Evolutionary conservation across 176 grass and related monocot genomes (phyloP), one percentile per base, ranked within the genome.

Genomic region (Stipa capillata): DNA sequence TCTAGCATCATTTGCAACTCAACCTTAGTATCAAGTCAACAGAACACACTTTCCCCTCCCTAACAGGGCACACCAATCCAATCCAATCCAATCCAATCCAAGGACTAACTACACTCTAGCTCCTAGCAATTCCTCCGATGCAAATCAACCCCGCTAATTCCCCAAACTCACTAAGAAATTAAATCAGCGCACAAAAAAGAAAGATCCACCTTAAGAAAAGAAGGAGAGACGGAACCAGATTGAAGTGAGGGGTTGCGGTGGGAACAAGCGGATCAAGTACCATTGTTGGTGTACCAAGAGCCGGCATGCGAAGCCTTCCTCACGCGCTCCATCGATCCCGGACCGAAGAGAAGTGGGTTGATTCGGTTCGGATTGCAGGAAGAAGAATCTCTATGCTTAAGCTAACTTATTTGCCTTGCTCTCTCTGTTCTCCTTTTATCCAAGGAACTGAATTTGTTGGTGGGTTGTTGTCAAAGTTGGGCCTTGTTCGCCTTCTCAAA

Each of bases 201-300:
- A 55, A 25, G 9, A 10, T 5, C 16, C 54, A 27, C 35, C 31
- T 73, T n/a, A 7, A 1, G 54, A 21, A 51, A 72, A 32, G 16
- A 7, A 5, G 39, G 51, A 14, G 12, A 57, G 54, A 29, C 27
- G 11, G 28, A 56, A 69, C 7, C 34, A 54, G 66, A 79, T 55
- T 55, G 33, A 73, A 80, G 56, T 23, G 43, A 17, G 15, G 33
- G 41, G 47, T 36, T 25, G 29, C 11, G 7, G 54, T 12, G 79
- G 42, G n/a, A 33, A 54, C 21, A 1, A 45, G 64, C 40, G 7
- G 63, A 68, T 62, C 51, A 32, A 47, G 58, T 78, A 97, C 95
- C 89, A 76, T 97, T 83, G 85, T 79, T 79, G 34, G 91, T 92
- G 89, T 94, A 97, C 95, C 95, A 97, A 16, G 95, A 92, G 59